Percentiles rank a stretch among this genome's conserved stretches.
These are phyloP conservation scores for Sextonia rubra DNA, from an alignment of 164 flowering plant species.

Conservation along the genomic window DNA sequence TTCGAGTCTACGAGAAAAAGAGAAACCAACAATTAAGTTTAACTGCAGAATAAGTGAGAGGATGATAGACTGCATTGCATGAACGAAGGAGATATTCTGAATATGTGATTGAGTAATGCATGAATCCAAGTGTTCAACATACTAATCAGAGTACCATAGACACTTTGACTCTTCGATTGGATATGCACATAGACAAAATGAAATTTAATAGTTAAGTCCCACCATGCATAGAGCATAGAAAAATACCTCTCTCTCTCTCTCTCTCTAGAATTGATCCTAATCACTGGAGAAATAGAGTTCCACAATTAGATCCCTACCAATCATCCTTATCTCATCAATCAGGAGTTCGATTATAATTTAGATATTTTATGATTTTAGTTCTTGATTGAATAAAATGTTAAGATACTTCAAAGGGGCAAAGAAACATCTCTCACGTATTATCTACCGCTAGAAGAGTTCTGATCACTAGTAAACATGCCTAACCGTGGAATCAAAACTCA, in stretches of 20 bases:
- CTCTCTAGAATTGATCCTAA: neutral
- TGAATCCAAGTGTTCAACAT: neutral
- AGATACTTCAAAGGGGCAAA: too few relatives aligned
- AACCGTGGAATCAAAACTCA: too few relatives aligned
- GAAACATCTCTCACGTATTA: too few relatives aligned
- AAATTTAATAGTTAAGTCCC: neutral
- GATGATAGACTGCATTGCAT: neutral
- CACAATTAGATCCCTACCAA: too few relatives aligned
- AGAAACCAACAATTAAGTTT: conserved; percentile 5
- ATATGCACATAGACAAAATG: neutral
- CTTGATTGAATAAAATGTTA: too few relatives aligned
- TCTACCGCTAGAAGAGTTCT: too few relatives aligned
- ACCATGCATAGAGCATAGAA: neutral
- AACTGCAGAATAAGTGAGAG: neutral
- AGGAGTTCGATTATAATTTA: too few relatives aligned
- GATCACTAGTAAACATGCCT: too few relatives aligned
- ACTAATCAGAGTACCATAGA: neutral
- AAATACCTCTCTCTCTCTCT: too few relatives aligned
- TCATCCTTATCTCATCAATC: too few relatives aligned
- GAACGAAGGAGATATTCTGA: neutral
- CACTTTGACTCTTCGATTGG: neutral
- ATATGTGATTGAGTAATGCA: neutral
- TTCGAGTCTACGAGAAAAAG: conserved; percentile 59
- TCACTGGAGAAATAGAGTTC: neutral
- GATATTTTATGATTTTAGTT: too few relatives aligned